These are phyloP conservation scores for Pythium phragmitis DNA, from an alignment of 352 stramenopile genomes.

Conservation along the genomic window DNA sequence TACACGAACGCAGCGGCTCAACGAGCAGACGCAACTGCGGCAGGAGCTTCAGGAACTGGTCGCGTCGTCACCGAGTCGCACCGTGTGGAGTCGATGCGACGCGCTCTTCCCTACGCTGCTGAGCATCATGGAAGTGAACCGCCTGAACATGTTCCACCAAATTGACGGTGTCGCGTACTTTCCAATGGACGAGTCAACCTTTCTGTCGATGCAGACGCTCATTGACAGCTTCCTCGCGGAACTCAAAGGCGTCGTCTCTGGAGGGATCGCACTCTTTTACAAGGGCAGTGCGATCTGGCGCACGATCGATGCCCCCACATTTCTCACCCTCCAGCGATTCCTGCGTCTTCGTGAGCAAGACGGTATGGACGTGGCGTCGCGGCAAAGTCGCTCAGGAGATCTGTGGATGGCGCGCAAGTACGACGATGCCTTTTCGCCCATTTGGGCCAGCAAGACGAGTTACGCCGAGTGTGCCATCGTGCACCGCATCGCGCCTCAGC, in stretches of 20 bases:
- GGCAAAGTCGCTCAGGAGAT: not conserved
- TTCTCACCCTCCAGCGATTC: slow-evolving; percentile 47
- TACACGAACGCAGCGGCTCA: slow-evolving; percentile 1
- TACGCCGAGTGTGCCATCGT: slow-evolving; percentile 56
- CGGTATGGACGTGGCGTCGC: slow-evolving; percentile 36
- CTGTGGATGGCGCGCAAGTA: slow-evolving; percentile 57
- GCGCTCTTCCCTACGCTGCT: slow-evolving; percentile 50
- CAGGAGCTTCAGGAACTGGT: slow-evolving; percentile 33
- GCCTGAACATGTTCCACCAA: slow-evolving; percentile 40
- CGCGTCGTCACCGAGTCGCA: slow-evolving; percentile 30
- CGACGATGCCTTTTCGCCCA: slow-evolving; percentile 53
- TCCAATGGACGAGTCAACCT: slow-evolving; percentile 46
- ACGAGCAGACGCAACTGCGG: slow-evolving; percentile 16
- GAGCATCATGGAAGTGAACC: slow-evolving; percentile 31
- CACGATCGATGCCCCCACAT: slow-evolving; percentile 34
- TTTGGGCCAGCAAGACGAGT: slow-evolving; percentile 64
- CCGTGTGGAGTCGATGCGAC: slow-evolving; percentile 32
- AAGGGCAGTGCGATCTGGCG: slow-evolving; percentile 56
- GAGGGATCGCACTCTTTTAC: slow-evolving; percentile 41
- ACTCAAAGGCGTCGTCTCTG: slow-evolving; percentile 12
- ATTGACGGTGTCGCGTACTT: slow-evolving; percentile 48
- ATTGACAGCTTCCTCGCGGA: slow-evolving; percentile 40
- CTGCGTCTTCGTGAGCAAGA: slow-evolving; percentile 53
- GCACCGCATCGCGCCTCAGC: slow-evolving; percentile 24
- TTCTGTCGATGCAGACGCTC: slow-evolving; percentile 54